Percentiles rank a stretch among this genome's conserved stretches.
Conservation (phyloP, 2,329 filamentous ascomycete genomes). For the Xylariaceae sp. region DNA sequence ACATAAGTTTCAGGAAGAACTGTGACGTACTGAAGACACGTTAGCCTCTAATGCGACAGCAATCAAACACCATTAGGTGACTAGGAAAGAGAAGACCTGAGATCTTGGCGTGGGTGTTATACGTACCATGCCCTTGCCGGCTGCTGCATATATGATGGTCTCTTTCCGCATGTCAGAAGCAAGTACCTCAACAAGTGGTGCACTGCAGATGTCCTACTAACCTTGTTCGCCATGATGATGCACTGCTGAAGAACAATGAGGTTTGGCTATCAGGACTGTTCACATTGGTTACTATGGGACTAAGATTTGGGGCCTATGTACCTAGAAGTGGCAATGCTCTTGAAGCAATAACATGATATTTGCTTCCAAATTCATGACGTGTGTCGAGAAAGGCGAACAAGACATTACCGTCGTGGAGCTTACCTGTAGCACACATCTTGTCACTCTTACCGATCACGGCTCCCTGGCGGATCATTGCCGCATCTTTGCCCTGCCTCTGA, state of each 20-base stretch:
- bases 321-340: neutral
- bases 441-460: constrained; percentile 68
- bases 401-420: constrained; percentile 35
- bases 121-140: constrained; percentile 55
- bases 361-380: neutral
- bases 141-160: constrained; percentile 67
- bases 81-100: neutral
- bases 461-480: constrained; percentile 44
- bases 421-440: constrained; percentile 68
- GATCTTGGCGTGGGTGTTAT: neutral
- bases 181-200: neutral
- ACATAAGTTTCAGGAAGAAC: neutral
- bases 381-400: constrained; percentile 1
- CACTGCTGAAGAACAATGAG: constrained; percentile 62
- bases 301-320: constrained; percentile 5
- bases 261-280: constrained; percentile 64
- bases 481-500: constrained; percentile 36
- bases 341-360: constrained; percentile 5
- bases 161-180: constrained; percentile 46
- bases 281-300: constrained; percentile 27
- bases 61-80: neutral
- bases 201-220: constrained; percentile 37
- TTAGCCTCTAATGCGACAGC: constrained; percentile 8
- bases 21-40: constrained; percentile 16
- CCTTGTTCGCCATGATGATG: constrained; percentile 73